Evolutionary conservation across 352 stramenopile species (phyloP).

Genomic region (Phytopythium mirpurense): DNA sequence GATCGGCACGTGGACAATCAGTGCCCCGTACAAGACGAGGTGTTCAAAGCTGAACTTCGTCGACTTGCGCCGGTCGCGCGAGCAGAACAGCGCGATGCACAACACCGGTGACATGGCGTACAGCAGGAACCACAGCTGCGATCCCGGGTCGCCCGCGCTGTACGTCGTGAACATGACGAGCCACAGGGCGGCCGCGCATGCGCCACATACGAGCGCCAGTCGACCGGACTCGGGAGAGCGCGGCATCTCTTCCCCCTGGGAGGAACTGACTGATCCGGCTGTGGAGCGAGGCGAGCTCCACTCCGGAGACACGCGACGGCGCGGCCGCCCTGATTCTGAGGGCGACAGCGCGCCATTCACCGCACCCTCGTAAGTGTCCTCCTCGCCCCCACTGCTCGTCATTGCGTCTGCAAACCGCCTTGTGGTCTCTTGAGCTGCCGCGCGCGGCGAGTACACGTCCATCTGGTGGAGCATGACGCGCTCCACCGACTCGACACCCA

Average conservation of each 20-base stretch:
- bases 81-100: slow-evolving; percentile 54
- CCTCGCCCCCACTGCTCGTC: neutral
- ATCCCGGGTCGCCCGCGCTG: slow-evolving; percentile 24
- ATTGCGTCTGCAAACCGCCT: neutral
- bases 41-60: slow-evolving; percentile 55
- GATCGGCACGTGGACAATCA: slow-evolving; percentile 75
- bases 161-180: slow-evolving; percentile 73
- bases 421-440: slow-evolving; percentile 1
- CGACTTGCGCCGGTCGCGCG: slow-evolving; percentile 19
- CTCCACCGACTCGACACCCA: neutral
- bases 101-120: slow-evolving; percentile 57
- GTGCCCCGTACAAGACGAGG: slow-evolving; percentile 59
- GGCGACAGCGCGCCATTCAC: neutral
- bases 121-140: slow-evolving; percentile 53
- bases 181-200: slow-evolving; percentile 41
- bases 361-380: neutral
- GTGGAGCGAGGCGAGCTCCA: neutral
- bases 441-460: slow-evolving; percentile 11
- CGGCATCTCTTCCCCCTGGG: neutral
- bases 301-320: slow-evolving; percentile 1
- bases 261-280: neutral
- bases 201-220: slow-evolving; percentile 36
- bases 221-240: slow-evolving; percentile 9
- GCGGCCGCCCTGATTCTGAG: neutral
- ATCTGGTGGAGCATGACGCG: slow-evolving; percentile 11